A percentile compares a stretch with the other conserved stretches of the same genome.
These are phyloP conservation scores for Solanum appendiculatum DNA, from an alignment of 257 asterid species.

Conservation along the genomic window DNA sequence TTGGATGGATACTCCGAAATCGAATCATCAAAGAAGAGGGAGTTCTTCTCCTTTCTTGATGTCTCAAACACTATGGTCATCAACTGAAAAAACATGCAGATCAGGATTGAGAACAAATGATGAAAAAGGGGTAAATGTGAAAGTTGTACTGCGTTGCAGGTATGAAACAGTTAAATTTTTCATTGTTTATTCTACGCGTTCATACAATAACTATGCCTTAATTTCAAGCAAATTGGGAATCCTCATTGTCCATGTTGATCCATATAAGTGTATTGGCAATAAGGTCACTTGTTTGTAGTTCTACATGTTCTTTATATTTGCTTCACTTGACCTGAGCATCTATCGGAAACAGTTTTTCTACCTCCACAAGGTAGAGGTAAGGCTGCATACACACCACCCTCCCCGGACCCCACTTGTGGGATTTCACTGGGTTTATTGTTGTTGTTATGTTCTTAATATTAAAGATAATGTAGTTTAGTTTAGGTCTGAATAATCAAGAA, in stretches of 20 bases:
- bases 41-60: slow-evolving; percentile 2
- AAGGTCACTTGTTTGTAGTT: background rate
- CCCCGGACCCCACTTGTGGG: background rate
- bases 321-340: background rate
- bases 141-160: slow-evolving; percentile 51
- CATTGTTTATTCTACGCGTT: background rate
- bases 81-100: slow-evolving; percentile 22
- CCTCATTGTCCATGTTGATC: background rate
- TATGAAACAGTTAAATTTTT: background rate
- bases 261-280: background rate
- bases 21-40: slow-evolving; percentile 9
- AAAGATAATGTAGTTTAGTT: background rate
- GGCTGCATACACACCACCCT: background rate
- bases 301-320: background rate
- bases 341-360: background rate
- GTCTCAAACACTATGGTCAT: slow-evolving; percentile 42
- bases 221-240: background rate
- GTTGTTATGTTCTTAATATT: background rate
- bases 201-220: background rate
- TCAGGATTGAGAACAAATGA: slow-evolving; percentile 13
- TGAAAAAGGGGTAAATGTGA: slow-evolving; percentile 27
- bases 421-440: background rate
- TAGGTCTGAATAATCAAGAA: no score
- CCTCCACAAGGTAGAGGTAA: background rate
- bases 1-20: slow-evolving; percentile 5